Conservation (phyloP, 371 early-diverging fungal species). For the Nosema bombycis region DNA sequence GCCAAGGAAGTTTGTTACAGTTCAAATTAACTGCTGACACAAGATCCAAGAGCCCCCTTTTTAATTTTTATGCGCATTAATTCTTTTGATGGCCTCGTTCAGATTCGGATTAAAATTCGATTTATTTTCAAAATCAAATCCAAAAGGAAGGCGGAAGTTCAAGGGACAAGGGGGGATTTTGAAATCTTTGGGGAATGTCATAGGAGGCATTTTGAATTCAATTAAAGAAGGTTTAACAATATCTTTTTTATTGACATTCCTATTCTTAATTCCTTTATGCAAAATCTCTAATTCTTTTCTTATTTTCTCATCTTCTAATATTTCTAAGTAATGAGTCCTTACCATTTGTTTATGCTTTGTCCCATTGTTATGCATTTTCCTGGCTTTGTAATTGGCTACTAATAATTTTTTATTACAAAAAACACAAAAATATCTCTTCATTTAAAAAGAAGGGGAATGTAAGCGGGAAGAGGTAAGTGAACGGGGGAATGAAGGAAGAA, state of each 20-base stretch:
- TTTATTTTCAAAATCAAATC: constrained; percentile 24
- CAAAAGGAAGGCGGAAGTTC: constrained; percentile 19
- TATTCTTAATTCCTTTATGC: not conserved
- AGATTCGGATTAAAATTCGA: constrained; percentile 18
- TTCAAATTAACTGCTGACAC: no score
- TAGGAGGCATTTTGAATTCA: constrained; percentile 22
- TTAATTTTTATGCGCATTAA: not conserved
- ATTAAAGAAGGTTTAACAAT: not conserved
- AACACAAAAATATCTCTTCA: constrained; percentile 45
- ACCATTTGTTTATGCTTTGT: constrained; percentile 33
- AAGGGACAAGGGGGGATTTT: constrained; percentile 9
- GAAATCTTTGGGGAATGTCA: constrained; percentile 5
- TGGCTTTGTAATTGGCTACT: constrained; percentile 26
- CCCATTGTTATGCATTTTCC: constrained; percentile 44
- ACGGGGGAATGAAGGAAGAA: no score
- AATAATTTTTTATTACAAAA: constrained; percentile 39
- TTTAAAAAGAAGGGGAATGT: not conserved
- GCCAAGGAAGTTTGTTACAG: not conserved
- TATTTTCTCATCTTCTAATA: constrained; percentile 32
- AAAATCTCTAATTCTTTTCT: constrained; percentile 19
- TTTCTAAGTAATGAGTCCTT: constrained; percentile 38
- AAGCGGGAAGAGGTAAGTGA: no score
- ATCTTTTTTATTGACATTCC: not conserved
- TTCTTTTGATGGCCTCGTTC: not conserved
- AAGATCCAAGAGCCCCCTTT: not conserved